Base-by-base conservation (phyloP, 1,284 basidiomycete genomes). In the Puccinia brachypodii region DNA sequence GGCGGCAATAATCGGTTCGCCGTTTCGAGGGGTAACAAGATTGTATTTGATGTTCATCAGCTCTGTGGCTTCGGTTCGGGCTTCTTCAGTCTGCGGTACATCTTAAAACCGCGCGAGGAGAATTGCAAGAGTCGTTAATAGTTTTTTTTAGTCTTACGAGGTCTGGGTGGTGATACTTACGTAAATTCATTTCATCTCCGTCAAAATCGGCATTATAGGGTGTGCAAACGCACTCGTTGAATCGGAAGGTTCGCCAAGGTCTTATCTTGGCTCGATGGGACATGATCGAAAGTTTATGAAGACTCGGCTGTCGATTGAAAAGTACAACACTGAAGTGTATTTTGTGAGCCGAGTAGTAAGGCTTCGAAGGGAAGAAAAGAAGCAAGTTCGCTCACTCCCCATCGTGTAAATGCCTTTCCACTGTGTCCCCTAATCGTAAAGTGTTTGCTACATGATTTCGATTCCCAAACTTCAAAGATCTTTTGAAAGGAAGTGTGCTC, bases 201-300 rank as follows among this genome's bases (percentile, higher is more conserved):
- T 99, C 97, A 85, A 99, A 99, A 88, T 99, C 97, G 78, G 97
- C 97, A 86, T 98, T 98, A 88, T 99, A 99, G 1, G 97, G 97
- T 76, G 95, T 96, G 88, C 97, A 99, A 11, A 97, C 97, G 90
- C 97, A 99, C 87, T 99, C 97, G 86, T 99, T 99, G 82, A 99
- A 89, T 71, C 97, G 91, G 89, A 99, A 98, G 0, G 97, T 95
- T 84, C 96, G 89, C 97, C 97, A 99, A 50, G 97, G 97, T 42
- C 97, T 90, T 81, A 99, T 91, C 90, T 96, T 96, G 82, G 91
- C 96, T 83, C 95, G 90, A 88, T 99, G 97, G 86, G 95, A 98
- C 95, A 99, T 99, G 87, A 99, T 99, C 0, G 96, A 98, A 28
- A 98, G 89, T 92, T 95, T 96, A 88, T 99, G 97, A 85, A 99